Conservation (phyloP, 164 flowering plant species). For the Stephania cephalantha region DNA sequence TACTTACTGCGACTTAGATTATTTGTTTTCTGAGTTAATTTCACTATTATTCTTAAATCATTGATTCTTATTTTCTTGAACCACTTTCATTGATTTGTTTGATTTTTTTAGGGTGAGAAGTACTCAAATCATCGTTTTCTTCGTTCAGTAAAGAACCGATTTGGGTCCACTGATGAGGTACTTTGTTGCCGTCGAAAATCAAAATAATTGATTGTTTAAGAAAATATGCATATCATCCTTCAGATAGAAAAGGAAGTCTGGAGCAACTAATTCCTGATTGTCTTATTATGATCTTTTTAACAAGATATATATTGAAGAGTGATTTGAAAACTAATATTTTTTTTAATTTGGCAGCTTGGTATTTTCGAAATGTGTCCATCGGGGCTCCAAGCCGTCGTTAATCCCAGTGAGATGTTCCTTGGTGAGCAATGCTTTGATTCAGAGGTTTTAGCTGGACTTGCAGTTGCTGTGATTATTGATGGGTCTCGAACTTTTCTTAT, state of each 20-base stretch:
- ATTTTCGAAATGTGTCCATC: constrained; percentile 82
- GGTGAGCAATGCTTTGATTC: constrained; percentile 58
- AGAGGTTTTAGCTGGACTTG: constrained; percentile 79
- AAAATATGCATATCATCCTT: no score
- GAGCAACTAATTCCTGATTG: not conserved
- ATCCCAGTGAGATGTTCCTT: constrained; percentile 81
- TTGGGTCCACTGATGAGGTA: constrained; percentile 97
- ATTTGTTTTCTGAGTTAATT: no score
- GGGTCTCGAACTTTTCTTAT: constrained; percentile 82
- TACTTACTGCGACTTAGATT: no score
- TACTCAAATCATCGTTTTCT: constrained; percentile 76
- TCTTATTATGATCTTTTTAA: not conserved
- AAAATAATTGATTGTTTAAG: no score
- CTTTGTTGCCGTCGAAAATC: not conserved
- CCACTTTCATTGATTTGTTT: not conserved
- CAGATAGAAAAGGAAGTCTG: no score
- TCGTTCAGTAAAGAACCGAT: constrained; percentile 92
- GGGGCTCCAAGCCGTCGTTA: constrained; percentile 75
- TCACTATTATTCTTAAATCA: no score
- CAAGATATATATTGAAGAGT: not conserved
- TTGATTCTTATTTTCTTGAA: no score
- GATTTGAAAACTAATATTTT: not conserved
- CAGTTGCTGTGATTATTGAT: constrained; percentile 85
- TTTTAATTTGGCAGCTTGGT: constrained; percentile 56
- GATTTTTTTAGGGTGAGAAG: constrained; percentile 67